A percentile compares a stretch with the other conserved stretches of the same genome.
Conservation (phyloP, 2,329 filamentous ascomycete genomes). For the Furcasterigmium sp. region DNA sequence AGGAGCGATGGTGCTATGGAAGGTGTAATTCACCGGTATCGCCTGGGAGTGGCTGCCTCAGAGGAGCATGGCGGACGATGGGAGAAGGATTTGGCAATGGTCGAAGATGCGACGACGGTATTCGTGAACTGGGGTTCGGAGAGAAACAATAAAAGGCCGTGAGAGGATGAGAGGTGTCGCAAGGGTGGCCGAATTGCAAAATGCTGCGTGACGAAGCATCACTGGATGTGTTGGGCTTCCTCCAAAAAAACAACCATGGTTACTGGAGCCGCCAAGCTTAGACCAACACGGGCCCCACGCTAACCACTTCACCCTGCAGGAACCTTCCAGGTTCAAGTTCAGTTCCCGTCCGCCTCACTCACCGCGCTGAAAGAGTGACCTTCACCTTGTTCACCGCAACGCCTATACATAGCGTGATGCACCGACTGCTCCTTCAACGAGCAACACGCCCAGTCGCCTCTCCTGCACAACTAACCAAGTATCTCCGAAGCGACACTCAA, state of each 20-base stretch:
- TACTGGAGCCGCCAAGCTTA: constrained; percentile 28
- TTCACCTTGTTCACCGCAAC: too few species aligned
- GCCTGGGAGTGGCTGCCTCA: constrained; percentile 1
- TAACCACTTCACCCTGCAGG: constrained; percentile 1
- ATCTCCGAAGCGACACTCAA: too few species aligned
- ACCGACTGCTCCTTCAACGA: too few species aligned
- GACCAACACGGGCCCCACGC: constrained; percentile 20
- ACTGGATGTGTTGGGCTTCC: constrained; percentile 21
- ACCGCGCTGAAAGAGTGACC: too few species aligned
- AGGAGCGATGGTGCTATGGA: neutral
- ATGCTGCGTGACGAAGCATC: constrained; percentile 16
- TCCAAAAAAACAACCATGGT: constrained; percentile 19
- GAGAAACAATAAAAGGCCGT: neutral
- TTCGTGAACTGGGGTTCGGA: neutral
- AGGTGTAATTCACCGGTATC: constrained; percentile 5
- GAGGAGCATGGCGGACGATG: constrained; percentile 12
- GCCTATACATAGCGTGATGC: too few species aligned
- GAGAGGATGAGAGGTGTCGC: neutral
- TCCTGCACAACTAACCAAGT: too few species aligned
- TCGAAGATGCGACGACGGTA: constrained; percentile 8
- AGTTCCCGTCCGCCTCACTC: too few species aligned
- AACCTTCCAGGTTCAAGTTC: too few species aligned
- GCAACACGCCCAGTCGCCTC: too few species aligned
- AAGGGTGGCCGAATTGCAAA: constrained; percentile 2
- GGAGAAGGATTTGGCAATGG: constrained; percentile 4